A percentile compares a stretch with the other conserved stretches of the same genome.
Conservation (phyloP, 257 asterid species). For the Rubia yunnanensis region DNA sequence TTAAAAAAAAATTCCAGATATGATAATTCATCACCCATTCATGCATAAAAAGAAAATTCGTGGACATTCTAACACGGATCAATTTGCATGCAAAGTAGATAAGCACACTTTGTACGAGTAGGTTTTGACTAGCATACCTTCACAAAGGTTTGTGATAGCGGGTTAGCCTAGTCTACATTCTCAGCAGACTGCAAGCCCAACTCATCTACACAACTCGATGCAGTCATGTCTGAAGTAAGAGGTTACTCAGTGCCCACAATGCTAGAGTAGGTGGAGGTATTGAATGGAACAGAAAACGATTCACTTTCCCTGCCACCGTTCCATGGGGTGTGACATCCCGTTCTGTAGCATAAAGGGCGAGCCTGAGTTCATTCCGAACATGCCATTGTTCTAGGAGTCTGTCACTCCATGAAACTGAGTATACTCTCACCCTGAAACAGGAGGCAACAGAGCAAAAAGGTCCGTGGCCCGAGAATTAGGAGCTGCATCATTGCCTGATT, state of each 20-base stretch:
- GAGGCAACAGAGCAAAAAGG: conserved; percentile 54
- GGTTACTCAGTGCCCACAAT: conserved; percentile 48
- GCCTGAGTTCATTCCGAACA: conserved; percentile 49
- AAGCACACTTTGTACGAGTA: too few species aligned
- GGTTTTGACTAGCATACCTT: conserved; percentile 42
- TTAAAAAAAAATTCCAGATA: not conserved
- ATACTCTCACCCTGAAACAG: conserved; percentile 59
- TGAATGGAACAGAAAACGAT: conserved; percentile 45
- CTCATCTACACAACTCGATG: conserved; percentile 81
- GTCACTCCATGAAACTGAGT: conserved; percentile 41
- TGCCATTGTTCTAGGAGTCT: conserved; percentile 43
- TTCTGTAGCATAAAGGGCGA: conserved; percentile 41
- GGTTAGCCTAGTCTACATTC: conserved; percentile 63
- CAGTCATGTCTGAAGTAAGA: conserved; percentile 58
- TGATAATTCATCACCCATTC: not conserved
- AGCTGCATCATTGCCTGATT: conserved; percentile 42
- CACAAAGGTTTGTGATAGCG: conserved; percentile 59
- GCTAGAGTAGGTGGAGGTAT: conserved; percentile 40
- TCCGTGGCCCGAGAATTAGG: conserved; percentile 57
- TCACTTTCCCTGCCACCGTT: conserved; percentile 36
- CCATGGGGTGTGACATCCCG: conserved; percentile 37
- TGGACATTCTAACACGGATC: not conserved
- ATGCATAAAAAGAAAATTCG: not conserved
- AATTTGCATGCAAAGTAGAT: not conserved
- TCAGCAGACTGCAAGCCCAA: conserved; percentile 81